Conservation (phyloP, 2,329 filamentous ascomycete genomes). For the Tolypocladium amazonense region DNA sequence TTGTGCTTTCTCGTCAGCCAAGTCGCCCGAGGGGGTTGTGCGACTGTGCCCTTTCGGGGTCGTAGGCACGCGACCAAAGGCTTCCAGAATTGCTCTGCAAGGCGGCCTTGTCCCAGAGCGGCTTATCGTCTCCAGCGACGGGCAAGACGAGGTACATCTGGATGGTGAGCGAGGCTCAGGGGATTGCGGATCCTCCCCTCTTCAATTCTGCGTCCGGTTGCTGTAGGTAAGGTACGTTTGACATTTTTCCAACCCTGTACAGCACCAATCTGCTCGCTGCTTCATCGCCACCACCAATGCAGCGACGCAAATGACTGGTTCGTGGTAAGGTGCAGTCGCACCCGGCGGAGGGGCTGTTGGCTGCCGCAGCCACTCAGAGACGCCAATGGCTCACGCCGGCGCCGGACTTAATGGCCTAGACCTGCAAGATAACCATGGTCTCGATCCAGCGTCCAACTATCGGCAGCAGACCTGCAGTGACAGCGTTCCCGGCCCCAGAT, state of each 20-base stretch:
- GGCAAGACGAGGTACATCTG: neutral
- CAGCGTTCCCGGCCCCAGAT: neutral
- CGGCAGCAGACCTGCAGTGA: neutral
- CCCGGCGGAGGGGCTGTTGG: neutral
- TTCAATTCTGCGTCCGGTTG: neutral
- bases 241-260: neutral
- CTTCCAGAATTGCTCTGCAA: no score
- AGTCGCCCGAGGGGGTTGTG: no score
- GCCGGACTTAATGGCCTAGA: neutral
- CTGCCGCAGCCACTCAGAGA: neutral
- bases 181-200: neutral
- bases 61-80: neutral
- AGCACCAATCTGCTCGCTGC: neutral
- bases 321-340: neutral
- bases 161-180: neutral
- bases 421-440: neutral
- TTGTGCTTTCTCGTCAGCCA: neutral
- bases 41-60: neutral
- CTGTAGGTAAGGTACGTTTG: neutral
- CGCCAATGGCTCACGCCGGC: neutral
- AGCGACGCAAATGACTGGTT: neutral
- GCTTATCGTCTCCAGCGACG: neutral
- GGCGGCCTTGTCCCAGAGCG: no score
- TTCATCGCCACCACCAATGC: neutral
- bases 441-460: neutral